Conservation (phyloP, 768 basidiomycete species). For the Trametes cubensis region DNA sequence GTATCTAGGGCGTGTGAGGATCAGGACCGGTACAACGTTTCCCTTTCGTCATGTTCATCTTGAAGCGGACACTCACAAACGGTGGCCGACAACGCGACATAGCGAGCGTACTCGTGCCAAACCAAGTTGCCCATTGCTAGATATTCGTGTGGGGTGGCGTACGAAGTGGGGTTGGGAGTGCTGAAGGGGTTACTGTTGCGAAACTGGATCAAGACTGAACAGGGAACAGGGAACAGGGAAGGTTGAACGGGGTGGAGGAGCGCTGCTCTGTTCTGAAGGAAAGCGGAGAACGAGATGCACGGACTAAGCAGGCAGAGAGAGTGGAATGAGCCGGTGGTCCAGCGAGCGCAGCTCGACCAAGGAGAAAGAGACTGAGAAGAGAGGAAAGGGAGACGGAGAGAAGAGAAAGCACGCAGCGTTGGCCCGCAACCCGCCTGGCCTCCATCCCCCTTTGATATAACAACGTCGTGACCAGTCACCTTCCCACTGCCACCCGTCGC, state of each 20-base stretch:
- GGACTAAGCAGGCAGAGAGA: slow-evolving; percentile 36
- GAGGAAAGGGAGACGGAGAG: slow-evolving; percentile 21
- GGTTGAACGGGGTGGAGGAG: slow-evolving; percentile 21
- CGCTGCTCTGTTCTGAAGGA: slow-evolving; percentile 27
- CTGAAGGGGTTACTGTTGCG: slow-evolving; percentile 17
- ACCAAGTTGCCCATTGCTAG: slow-evolving; percentile 73
- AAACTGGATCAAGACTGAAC: slow-evolving; percentile 20
- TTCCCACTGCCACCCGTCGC: slow-evolving; percentile 23
- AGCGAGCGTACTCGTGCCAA: slow-evolving; percentile 79
- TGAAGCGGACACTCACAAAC: slow-evolving; percentile 57
- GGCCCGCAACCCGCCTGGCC: slow-evolving; percentile 5
- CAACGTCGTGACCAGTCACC: slow-evolving; percentile 21
- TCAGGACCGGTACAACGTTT: slow-evolving; percentile 4
- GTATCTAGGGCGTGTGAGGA: slow-evolving; percentile 52
- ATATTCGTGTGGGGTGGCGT: slow-evolving; percentile 7
- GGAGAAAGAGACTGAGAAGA: slow-evolving; percentile 35
- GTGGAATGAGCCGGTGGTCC: slow-evolving; percentile 31
- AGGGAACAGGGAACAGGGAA: slow-evolving; percentile 16
- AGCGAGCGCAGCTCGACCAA: slow-evolving; percentile 47
- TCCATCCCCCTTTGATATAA: slow-evolving; percentile 16
- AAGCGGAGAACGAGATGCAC: slow-evolving; percentile 34
- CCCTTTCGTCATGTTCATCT: slow-evolving; percentile 10
- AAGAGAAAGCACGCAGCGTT: slow-evolving; percentile 28
- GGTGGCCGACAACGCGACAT: slow-evolving; percentile 67
- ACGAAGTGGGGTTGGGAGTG: not conserved